A percentile compares a stretch with the other conserved stretches of the same genome.
Evolutionary conservation across 1,284 basidiomycete genomes (phyloP).

Genomic region (Malassezia globosa): DNA sequence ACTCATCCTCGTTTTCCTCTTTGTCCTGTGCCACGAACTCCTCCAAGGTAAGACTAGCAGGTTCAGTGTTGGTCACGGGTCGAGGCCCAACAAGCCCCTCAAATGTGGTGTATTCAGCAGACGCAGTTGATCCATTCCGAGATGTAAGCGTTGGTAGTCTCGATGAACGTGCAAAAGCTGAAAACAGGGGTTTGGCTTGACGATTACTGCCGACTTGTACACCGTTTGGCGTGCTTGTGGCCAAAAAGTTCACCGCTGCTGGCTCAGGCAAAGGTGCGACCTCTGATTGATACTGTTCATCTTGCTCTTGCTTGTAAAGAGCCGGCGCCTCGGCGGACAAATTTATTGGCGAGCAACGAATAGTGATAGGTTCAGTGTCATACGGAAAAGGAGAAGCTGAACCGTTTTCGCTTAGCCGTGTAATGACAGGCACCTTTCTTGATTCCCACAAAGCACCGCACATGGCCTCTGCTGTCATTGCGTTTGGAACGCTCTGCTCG

Average conservation of each 20-base stretch:
- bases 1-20: not conserved
- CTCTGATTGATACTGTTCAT: not conserved
- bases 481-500: not conserved
- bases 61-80: not conserved
- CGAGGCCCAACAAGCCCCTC: conserved; percentile 13
- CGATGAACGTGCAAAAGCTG: not conserved
- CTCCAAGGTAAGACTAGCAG: conserved; percentile 3
- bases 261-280: not conserved
- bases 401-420: not conserved
- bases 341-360: not conserved
- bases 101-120: conserved; percentile 12
- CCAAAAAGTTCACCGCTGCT: not conserved
- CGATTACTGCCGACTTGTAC: not conserved
- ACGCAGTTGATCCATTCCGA: not conserved
- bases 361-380: not conserved
- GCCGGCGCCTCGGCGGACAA: not conserved
- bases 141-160: not conserved
- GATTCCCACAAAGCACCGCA: not conserved
- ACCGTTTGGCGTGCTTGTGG: not conserved
- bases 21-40: conserved; percentile 11
- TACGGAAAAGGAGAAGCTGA: not conserved
- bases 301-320: not conserved
- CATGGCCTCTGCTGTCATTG: not conserved
- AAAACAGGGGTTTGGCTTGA: not conserved
- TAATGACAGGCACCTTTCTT: not conserved